Base-by-base conservation (phyloP, 371 early-diverging fungal species). In the Sporodiniella umbellata region DNA sequence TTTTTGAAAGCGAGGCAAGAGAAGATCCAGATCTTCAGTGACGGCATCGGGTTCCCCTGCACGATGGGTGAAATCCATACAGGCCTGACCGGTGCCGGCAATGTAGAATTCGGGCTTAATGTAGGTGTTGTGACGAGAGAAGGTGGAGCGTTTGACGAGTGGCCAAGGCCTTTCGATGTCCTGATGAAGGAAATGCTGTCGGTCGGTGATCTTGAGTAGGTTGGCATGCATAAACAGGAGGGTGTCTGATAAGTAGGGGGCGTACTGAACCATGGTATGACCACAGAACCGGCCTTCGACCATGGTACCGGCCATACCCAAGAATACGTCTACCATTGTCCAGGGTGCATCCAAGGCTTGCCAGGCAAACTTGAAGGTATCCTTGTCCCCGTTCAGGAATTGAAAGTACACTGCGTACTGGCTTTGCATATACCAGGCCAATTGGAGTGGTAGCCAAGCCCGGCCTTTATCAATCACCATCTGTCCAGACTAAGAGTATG, bases 281-380 rank as follows among this genome's bases (percentile, higher is more conserved):
- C 75, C 75, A 40, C 75, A 75, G 37, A 66, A 75, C 1, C 68
- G 54, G 39, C 43, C 51, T 1, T 46, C 58, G 8, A 50, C 50
- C 56, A 61, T 59, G 8, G 53, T 51, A 8, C 75, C 75, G 7
- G 59, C 75, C 75, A 74, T 74, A 35, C 70, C 75, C 37, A 70
- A 31, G 53, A 70, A 70, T 0, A 55, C 59, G 42, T 65, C 55
- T 8, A 43, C 45, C 75, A 74, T 75, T 35, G 64, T 51, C 24
- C 60, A 75, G 0, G 75, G 69, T 1, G 38, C 35, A 31, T 51
- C 46, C 8, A 71, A 49, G 7, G 71, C 69, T 64, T 68, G 58
- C 75, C 75, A 75, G 4, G 75, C 75, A 45, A 56, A 75, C 53
- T 68, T 63, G 15, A 71, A 75, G 0, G 75, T 75, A 46, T 75